Evolutionary conservation across 768 basidiomycete genomes (phyloP), one percentile per base, ranked within the genome.

Genomic region (Tylopilus balloui): DNA sequence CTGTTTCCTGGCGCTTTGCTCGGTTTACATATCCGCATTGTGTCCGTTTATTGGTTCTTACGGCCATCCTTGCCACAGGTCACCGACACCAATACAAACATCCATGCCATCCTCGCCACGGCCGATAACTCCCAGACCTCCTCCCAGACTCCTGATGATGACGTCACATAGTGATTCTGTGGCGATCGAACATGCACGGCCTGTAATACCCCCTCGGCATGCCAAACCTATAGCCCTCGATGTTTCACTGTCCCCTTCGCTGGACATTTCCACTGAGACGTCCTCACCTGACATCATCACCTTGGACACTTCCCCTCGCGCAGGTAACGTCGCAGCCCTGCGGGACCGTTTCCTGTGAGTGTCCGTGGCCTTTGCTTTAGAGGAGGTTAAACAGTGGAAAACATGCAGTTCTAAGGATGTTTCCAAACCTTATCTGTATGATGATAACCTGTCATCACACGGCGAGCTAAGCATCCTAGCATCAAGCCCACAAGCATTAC

Each of bases 291-390:
- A 19, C 28, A 19, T 37, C 10, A 6, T 19, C 8, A 12, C 40
- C 3, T 6, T n/a, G n/a, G n/a, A 53, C 35, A 21, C 34, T 20
- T 51, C 59, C 4, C 48, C 55, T 24, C 47, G 52, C 11, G 12
- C 32, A 37, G 43, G 61, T 15, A 66, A 64, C 17, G 70, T 78
- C 6, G 63, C 76, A 17, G 67, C 74, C 2, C 60, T 74, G 29
- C 70, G 73, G 31, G 70, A 53, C 51, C 70, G 71, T 29, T 62
- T 61, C 21, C 19, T 51, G 64, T 66, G 41, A 49, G 61, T 57
- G 9, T 48, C 14, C 35, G 5, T 9, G 13, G 24, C 13, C 6
- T 0, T 34, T 3, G 5, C 13, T 32, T 35, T 23, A 21, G 2
- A 5, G 13, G 3, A 29, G 1, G 15, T n/a, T 32, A 9, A 43